These are phyloP conservation scores for Metschnikowia matae DNA, from an alignment of 805 yeast species.

Conservation along the genomic window DNA sequence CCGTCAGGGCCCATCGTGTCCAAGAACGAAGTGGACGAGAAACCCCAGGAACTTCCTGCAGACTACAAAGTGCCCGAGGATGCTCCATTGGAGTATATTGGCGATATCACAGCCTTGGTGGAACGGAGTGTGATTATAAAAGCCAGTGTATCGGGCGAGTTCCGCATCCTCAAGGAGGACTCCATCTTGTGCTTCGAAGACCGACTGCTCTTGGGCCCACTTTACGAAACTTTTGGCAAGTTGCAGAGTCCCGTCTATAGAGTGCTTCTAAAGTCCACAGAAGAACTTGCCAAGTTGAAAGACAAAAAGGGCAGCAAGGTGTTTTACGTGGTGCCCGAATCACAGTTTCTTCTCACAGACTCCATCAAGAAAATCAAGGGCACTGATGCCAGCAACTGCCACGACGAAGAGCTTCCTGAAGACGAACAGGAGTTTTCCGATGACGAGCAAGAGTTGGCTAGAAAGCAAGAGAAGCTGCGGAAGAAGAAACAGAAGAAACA, in stretches of 20 bases:
- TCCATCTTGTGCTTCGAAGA: conserved; percentile 77
- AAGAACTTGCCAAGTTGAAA: conserved; percentile 45
- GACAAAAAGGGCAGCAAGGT: conserved; percentile 53
- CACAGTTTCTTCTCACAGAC: conserved; percentile 76
- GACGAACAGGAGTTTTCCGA: conserved; percentile 95
- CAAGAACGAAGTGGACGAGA: conserved; percentile 75
- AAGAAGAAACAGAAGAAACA: conserved; percentile 44
- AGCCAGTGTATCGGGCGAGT: conserved; percentile 78
- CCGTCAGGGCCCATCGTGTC: conserved; percentile 68
- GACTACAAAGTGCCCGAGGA: conserved; percentile 55
- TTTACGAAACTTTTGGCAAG: conserved; percentile 88
- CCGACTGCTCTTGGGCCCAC: conserved; percentile 63
- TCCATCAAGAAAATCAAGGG: conserved; percentile 70
- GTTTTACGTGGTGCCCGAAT: conserved; percentile 74
- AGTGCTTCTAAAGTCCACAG: conserved; percentile 56
- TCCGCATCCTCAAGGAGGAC: conserved; percentile 73
- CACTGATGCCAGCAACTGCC: conserved; percentile 90
- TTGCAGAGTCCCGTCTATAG: conserved; percentile 78
- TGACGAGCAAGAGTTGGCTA: conserved; percentile 80
- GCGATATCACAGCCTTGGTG: conserved; percentile 62
- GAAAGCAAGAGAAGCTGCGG: conserved; percentile 60
- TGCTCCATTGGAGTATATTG: conserved; percentile 69
- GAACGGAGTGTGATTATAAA: conserved; percentile 69
- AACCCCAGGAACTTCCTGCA: conserved; percentile 62
- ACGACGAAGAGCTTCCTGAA: conserved; percentile 90